Evolutionary conservation across 2,329 filamentous ascomycete genomes (phyloP).

Genomic region (Rhynchosporium graminicola): DNA sequence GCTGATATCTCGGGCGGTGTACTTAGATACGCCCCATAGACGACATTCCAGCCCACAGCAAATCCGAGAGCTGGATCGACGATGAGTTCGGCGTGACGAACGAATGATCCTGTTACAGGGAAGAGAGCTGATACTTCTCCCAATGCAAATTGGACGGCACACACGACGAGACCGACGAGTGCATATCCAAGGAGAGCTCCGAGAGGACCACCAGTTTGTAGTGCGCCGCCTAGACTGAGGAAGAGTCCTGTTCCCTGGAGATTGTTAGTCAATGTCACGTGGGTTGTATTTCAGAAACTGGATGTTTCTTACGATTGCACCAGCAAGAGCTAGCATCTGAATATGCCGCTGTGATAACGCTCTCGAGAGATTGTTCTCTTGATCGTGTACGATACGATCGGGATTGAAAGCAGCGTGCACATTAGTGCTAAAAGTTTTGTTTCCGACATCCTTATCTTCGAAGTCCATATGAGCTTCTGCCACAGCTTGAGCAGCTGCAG

Average conservation of each 20-base stretch:
- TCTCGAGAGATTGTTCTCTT: constrained; percentile 47
- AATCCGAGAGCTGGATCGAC: constrained; percentile 42
- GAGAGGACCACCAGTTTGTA: constrained; percentile 50
- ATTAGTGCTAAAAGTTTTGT: neutral
- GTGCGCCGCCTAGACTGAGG: constrained; percentile 50
- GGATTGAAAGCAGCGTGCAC: neutral
- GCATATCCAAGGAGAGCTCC: constrained; percentile 45
- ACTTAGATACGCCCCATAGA: constrained; percentile 38
- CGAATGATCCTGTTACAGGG: constrained; percentile 42
- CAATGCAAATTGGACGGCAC: constrained; percentile 45
- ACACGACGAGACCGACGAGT: constrained; percentile 45
- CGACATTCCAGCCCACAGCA: constrained; percentile 39
- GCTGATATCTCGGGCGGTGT: constrained; percentile 59
- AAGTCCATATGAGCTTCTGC: constrained; percentile 1
- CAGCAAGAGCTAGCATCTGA: constrained; percentile 47
- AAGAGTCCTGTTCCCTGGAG: constrained; percentile 53
- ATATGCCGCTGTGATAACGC: constrained; percentile 45
- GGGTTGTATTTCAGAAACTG: neutral
- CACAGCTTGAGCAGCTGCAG: neutral
- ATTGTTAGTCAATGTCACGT: constrained; percentile 10
- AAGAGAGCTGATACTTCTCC: constrained; percentile 41
- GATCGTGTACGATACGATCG: constrained; percentile 44
- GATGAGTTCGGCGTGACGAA: constrained; percentile 41
- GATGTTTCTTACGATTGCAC: constrained; percentile 44
- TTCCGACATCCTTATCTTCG: constrained; percentile 1